Evolutionary conservation across 208 protist species (phyloP), one percentile per base, ranked within the genome.

Genomic region (Herpetomonas muscarum): DNA sequence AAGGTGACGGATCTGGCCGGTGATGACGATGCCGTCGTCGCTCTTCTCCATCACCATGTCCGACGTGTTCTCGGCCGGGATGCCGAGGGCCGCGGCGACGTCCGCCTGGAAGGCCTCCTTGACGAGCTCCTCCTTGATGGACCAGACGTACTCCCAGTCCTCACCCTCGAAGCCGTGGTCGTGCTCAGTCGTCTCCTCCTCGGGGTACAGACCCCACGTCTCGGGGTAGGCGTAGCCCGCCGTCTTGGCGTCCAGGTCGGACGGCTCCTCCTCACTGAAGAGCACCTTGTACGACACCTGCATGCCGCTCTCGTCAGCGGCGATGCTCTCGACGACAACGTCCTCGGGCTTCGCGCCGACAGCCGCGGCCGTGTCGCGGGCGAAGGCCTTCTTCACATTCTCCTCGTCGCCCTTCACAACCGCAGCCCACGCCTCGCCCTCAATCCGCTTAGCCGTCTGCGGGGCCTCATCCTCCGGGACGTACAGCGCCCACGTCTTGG

Each of bases 171-270:
- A 59, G 32, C 45, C 49, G n/a, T 45, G 31, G 22, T 59, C 46
- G 48, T 67, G 66, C 28, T 29, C 51, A 2, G 17, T n/a, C 31
- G 29, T 57, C 32, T 45, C 50, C 17, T 64, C 48, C 15, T n/a
- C 55, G 30, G 37, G 26, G 55, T 80, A 68, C 22, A 80, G 60
- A 1, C 46, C 56, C 60, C 60, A 70, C 15, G 66, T 36, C 21
- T 34, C 53, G 1, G 59, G 60, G 55, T 66, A 78, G 19, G 58
- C 55, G 56, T 74, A 70, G 19, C 46, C 53, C 25, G 67, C 41
- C 4, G 59, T 15, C 2, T 47, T 28, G n/a, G 65, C 64, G 36
- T 22, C 24, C 21, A 58, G 12, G 21, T 53, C 31, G 13, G 68
- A n/a, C 15, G 45, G 46, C 25, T 34, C 21, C 6, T 55, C 15